A percentile compares a stretch with the other conserved stretches of the same genome.
phyloP scores from a whole-genome alignment of 164 flowering plant genomes.

The Cinnamomum chago region DNA sequence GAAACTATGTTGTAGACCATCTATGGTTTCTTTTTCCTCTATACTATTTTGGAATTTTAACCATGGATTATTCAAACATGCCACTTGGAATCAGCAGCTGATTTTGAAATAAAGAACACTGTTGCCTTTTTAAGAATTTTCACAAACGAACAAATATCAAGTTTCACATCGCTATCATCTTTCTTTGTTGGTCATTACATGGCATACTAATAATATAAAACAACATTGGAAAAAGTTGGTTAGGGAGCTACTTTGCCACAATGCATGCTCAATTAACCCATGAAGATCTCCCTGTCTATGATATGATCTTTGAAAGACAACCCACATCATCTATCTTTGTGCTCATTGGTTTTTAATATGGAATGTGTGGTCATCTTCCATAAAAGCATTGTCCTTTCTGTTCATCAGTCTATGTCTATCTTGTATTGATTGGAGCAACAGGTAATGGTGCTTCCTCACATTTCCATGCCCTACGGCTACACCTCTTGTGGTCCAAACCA shows the following conservation, averaged over 20 bases:
- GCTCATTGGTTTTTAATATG: neutral
- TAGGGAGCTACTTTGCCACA: neutral
- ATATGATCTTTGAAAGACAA: neutral
- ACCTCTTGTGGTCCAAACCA: neutral
- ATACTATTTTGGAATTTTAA: too few species aligned
- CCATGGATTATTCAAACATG: too few species aligned
- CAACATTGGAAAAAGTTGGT: neutral
- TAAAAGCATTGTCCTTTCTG: neutral
- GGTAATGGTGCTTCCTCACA: neutral
- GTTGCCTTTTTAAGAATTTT: neutral
- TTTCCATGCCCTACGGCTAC: neutral
- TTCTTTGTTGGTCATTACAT: neutral
- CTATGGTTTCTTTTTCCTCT: too few species aligned
- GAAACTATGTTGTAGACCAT: too few species aligned
- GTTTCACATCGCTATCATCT: neutral
- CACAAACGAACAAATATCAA: neutral
- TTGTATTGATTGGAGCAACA: neutral
- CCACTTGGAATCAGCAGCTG: neutral
- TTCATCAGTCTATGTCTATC: neutral
- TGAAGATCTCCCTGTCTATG: neutral
- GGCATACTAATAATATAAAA: neutral
- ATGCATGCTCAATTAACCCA: neutral
- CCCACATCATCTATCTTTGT: neutral
- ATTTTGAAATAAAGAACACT: neutral
- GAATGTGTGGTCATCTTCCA: neutral